Evolutionary conservation across 2,329 filamentous ascomycete species (phyloP).

Genomic region (Camillea tinctor): DNA sequence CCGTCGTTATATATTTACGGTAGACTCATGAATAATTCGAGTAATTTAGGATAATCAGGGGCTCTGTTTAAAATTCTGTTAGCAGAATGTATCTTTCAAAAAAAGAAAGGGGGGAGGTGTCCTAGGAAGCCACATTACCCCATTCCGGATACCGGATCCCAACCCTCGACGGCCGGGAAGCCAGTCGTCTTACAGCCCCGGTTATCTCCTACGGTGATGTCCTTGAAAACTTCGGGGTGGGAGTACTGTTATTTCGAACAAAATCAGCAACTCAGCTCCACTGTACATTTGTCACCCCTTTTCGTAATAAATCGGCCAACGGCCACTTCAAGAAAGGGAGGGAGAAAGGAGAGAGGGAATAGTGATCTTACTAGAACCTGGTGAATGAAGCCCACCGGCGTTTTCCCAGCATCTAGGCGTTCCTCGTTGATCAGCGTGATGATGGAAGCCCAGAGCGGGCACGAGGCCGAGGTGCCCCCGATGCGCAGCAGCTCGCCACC

Average conservation of each 20-base stretch:
- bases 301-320: not conserved
- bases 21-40: constrained; percentile 33
- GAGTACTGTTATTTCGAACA: constrained; percentile 33
- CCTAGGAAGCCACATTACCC: constrained; percentile 21
- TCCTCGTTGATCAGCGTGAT: constrained; percentile 52
- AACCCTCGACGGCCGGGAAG: constrained; percentile 41
- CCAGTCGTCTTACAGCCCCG: constrained; percentile 38
- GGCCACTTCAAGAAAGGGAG: not conserved
- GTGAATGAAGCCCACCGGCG: constrained; percentile 51
- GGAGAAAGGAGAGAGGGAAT: not conserved
- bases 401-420: constrained; percentile 43
- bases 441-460: constrained; percentile 47
- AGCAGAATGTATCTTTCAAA: constrained; percentile 1
- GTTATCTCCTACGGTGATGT: constrained; percentile 40
- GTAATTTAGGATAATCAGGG: constrained; percentile 34
- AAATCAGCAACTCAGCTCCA: too few relatives aligned
- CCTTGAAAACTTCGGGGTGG: constrained; percentile 39
- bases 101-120: too few relatives aligned
- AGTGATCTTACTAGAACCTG: constrained; percentile 37
- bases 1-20: constrained; percentile 18
- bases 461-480: constrained; percentile 50
- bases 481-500: constrained; percentile 37
- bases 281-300: not conserved
- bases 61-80: constrained; percentile 22
- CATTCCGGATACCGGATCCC: constrained; percentile 40